Evolutionary conservation across 176 grass and related monocot genomes (phyloP).

Genomic region (Themeda triandra): DNA sequence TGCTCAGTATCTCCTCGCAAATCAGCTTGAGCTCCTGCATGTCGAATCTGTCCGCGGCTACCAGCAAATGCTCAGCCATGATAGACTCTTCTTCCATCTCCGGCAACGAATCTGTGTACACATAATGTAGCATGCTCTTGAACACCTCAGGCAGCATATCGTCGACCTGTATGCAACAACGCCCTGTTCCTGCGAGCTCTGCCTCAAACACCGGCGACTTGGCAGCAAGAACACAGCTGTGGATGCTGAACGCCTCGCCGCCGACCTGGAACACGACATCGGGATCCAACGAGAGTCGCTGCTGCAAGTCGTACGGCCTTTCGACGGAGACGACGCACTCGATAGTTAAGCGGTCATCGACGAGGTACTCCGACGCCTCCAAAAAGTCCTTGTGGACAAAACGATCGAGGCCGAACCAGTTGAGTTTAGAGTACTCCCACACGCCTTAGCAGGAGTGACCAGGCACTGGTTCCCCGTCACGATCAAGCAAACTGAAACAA

Average conservation of each 20-base stretch:
- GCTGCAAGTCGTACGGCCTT: too few relatives aligned
- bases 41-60: slow-evolving; percentile 30
- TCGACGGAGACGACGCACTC: background rate
- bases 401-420: background rate
- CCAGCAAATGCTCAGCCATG: slow-evolving; percentile 21
- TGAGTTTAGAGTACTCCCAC: background rate
- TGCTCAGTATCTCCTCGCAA: background rate
- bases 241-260: background rate
- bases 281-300: background rate
- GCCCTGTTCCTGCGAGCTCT: background rate
- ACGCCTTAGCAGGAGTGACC: background rate
- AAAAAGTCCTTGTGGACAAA: background rate
- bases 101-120: background rate
- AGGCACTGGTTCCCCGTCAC: background rate
- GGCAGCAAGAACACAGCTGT: background rate
- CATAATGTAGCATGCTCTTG: background rate
- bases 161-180: background rate
- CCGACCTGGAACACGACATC: background rate
- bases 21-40: slow-evolving; percentile 30
- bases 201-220: background rate
- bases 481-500: background rate
- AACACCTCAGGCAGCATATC: background rate
- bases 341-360: background rate
- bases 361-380: background rate
- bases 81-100: background rate